Base-by-base conservation (phyloP, 2,329 filamentous ascomycete species). In the Neopestalotiopsis clavispora region DNA sequence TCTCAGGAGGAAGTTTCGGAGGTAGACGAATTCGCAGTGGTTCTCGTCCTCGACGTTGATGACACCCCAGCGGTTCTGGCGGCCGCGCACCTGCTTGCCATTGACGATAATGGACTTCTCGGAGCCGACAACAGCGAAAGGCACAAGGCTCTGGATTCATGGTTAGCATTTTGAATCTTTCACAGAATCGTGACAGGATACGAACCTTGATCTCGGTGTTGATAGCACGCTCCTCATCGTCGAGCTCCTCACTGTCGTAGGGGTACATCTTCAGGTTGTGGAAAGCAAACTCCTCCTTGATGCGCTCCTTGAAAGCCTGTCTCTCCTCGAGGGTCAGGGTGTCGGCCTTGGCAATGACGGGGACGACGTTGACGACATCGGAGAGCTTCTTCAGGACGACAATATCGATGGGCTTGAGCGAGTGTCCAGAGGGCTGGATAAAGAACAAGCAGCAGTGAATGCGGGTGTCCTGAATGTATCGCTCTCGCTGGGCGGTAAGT, bases 241-340 rank as follows among this genome's bases (percentile, higher is more conserved):
- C 96, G 76, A 98, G 92, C 87, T 99, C 96, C 78, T 99, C 96
- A 80, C 98, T 98, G 83, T 99, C 96, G 83, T 99, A 99, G 70
- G 96, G 96, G 88, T 97, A 99, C 96, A 99, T 99, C 89, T 97
- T 95, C 79, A 99, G 90, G 88, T 98, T 98, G 90, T 99, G 96
- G 92, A 99, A 99, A 69, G 93, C 87, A 82, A 99, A 99, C 83
- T 99, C 96, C 88, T 98, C 96, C 92, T 97, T 98, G 87, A 99
- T 99, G 82, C 92, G 90, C 86, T 98, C 94, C 90, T 99, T 99
- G 91, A 99, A 99, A 64, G 92, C 93, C 80, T 91, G 90, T 76
- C 96, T 92, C 89, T 99, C 96, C 84, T 99, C 95, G 42, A 98
- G 87, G 14, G 96, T 99, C 78, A 99, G 86, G 66, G 94, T 96